Evolutionary conservation across 1,139 yeast species (phyloP).

Genomic region (Pichia sp.): DNA sequence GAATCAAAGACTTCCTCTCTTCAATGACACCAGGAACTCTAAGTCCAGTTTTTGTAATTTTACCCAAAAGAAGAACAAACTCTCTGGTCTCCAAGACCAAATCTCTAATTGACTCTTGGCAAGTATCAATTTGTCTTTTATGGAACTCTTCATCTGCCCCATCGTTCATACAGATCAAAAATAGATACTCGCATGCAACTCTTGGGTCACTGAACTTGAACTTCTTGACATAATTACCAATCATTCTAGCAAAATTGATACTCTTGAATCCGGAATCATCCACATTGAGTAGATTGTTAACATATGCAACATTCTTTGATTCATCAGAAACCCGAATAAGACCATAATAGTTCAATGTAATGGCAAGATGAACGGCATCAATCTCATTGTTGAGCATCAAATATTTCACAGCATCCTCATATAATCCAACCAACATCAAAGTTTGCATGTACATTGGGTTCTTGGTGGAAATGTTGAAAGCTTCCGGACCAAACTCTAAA

Average conservation of each 20-base stretch:
- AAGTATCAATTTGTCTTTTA: slow-evolving; percentile 44
- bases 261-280: slow-evolving; percentile 34
- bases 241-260: slow-evolving; percentile 50
- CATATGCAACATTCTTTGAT: slow-evolving; percentile 10
- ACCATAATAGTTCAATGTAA: slow-evolving; percentile 73
- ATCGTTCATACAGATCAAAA: slow-evolving; percentile 55
- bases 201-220: slow-evolving; percentile 84
- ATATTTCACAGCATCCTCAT: slow-evolving; percentile 74
- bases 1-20: slow-evolving; percentile 62
- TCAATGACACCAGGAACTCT: slow-evolving; percentile 84
- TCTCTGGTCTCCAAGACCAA: slow-evolving; percentile 82
- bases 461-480: slow-evolving; percentile 58
- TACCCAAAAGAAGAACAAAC: slow-evolving; percentile 74
- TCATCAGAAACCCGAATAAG: slow-evolving; percentile 43
- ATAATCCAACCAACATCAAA: slow-evolving; percentile 68
- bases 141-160: slow-evolving; percentile 11
- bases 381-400: slow-evolving; percentile 63
- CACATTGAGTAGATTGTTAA: slow-evolving; percentile 28
- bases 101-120: slow-evolving; percentile 79
- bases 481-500: slow-evolving; percentile 63
- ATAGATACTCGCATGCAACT: slow-evolving; percentile 83
- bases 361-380: slow-evolving; percentile 87
- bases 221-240: slow-evolving; percentile 69
- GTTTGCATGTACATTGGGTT: slow-evolving; percentile 75
- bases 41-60: slow-evolving; percentile 66